These are phyloP conservation scores for Centaurea solstitialis DNA, from an alignment of 129 eudicot genomes.

Conservation along the genomic window DNA sequence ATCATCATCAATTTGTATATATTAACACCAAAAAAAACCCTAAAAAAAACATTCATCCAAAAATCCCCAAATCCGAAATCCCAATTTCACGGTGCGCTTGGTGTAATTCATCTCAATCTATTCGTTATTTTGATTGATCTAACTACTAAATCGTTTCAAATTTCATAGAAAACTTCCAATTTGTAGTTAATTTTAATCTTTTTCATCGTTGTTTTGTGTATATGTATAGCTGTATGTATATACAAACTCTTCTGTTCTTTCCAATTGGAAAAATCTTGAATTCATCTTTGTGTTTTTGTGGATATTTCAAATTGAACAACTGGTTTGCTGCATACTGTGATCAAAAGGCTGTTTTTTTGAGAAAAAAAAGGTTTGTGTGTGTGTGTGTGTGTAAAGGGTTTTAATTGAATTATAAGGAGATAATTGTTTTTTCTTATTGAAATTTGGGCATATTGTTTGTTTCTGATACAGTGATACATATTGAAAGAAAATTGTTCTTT, in stretches of 20 bases:
- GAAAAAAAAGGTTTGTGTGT: neutral
- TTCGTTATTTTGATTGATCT: constrained; percentile 9
- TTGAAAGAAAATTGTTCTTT: neutral
- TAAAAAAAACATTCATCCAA: constrained; percentile 37
- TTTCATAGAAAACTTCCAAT: constrained; percentile 12
- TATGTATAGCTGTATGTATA: neutral
- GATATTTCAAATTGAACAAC: neutral
- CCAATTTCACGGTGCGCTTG: constrained; percentile 36
- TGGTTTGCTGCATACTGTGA: neutral
- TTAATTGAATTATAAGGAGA: neutral
- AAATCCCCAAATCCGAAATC: constrained; percentile 16
- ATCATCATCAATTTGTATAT: constrained; percentile 3
- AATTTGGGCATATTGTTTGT: constrained; percentile 10
- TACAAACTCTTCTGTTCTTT: constrained; percentile 9
- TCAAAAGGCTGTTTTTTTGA: neutral
- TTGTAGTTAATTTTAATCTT: neutral
- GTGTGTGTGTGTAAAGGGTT: neutral
- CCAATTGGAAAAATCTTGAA: neutral
- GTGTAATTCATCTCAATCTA: constrained; percentile 1
- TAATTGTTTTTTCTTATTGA: neutral
- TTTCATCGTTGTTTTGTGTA: constrained; percentile 4
- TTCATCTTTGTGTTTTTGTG: neutral
- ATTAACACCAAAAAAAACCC: constrained; percentile 31
- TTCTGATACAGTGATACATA: neutral
- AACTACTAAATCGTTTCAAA: neutral